phyloP scores from a whole-genome alignment of 2,329 filamentous ascomycete species.

The Venturia pyrina region DNA sequence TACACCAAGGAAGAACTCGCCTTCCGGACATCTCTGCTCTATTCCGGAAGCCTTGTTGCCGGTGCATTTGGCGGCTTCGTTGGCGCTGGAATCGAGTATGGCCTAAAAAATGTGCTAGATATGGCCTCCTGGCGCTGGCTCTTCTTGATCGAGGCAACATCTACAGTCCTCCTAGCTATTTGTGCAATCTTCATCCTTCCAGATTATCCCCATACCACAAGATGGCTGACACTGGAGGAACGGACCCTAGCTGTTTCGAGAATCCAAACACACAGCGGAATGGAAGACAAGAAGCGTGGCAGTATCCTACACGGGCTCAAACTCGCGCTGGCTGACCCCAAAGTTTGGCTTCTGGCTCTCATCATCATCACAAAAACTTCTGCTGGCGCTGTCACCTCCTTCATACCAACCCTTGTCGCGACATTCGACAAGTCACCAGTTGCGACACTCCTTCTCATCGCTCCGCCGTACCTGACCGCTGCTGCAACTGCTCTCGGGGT shows the following conservation, averaged over 20 bases:
- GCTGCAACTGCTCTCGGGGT: slow-evolving; percentile 17
- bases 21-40: slow-evolving; percentile 27
- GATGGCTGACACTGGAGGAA: slow-evolving; percentile 9
- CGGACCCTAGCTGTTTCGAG: slow-evolving; percentile 10
- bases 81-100: slow-evolving; percentile 25
- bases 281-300: neutral
- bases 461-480: slow-evolving; percentile 26
- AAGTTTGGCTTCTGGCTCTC: slow-evolving; percentile 11
- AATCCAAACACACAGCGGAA: neutral
- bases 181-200: slow-evolving; percentile 17
- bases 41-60: slow-evolving; percentile 30
- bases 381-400: slow-evolving; percentile 11
- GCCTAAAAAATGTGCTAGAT: slow-evolving; percentile 29
- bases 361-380: slow-evolving; percentile 11
- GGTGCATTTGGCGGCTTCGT: slow-evolving; percentile 33
- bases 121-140: slow-evolving; percentile 34
- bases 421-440: slow-evolving; percentile 15
- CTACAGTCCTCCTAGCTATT: slow-evolving; percentile 26
- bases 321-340: slow-evolving; percentile 12
- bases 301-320: slow-evolving; percentile 8
- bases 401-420: slow-evolving; percentile 12
- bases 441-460: slow-evolving; percentile 24
- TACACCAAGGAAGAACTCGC: slow-evolving; percentile 30
- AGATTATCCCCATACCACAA: slow-evolving; percentile 11
- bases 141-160: slow-evolving; percentile 32